A percentile compares a stretch with the other conserved stretches of the same genome.
Conservation (phyloP, 1,284 basidiomycete species). For the Gastroboletus turbinatus region DNA sequence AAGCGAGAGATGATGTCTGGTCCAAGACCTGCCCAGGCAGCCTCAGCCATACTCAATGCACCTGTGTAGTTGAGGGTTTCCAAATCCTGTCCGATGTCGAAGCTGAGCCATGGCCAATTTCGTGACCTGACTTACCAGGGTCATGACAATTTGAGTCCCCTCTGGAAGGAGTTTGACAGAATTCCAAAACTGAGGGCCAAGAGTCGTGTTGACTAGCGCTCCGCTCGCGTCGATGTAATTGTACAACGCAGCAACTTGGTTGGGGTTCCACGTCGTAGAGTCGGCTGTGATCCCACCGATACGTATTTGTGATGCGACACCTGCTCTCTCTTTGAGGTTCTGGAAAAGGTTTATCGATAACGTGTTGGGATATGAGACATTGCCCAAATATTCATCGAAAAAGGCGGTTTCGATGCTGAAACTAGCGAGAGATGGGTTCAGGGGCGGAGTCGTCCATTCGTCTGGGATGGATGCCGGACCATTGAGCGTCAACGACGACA, state of each 20-base stretch:
- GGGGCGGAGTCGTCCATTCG: slow-evolving; percentile 40
- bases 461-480: slow-evolving; percentile 42
- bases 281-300: slow-evolving; percentile 54
- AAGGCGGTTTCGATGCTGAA: slow-evolving; percentile 56
- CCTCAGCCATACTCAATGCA: slow-evolving; percentile 43
- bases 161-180: slow-evolving; percentile 44
- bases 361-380: slow-evolving; percentile 41
- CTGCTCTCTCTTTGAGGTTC: slow-evolving; percentile 44
- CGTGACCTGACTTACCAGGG: slow-evolving; percentile 33
- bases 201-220: slow-evolving; percentile 47
- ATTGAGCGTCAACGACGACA: slow-evolving; percentile 33
- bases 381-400: slow-evolving; percentile 48
- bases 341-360: slow-evolving; percentile 44
- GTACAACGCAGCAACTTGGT: slow-evolving; percentile 39
- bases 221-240: slow-evolving; percentile 45
- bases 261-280: slow-evolving; percentile 47
- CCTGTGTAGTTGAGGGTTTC: slow-evolving; percentile 43
- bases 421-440: slow-evolving; percentile 45
- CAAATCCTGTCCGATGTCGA: slow-evolving; percentile 36
- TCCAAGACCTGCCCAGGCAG: slow-evolving; percentile 40
- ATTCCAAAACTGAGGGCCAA: slow-evolving; percentile 49
- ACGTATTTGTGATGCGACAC: slow-evolving; percentile 44
- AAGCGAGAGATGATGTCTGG: slow-evolving; percentile 40
- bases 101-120: background rate
- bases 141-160: slow-evolving; percentile 47